Evolutionary conservation across 1,139 yeast species (phyloP).

Genomic region (Blastobotrys buckinghamii): DNA sequence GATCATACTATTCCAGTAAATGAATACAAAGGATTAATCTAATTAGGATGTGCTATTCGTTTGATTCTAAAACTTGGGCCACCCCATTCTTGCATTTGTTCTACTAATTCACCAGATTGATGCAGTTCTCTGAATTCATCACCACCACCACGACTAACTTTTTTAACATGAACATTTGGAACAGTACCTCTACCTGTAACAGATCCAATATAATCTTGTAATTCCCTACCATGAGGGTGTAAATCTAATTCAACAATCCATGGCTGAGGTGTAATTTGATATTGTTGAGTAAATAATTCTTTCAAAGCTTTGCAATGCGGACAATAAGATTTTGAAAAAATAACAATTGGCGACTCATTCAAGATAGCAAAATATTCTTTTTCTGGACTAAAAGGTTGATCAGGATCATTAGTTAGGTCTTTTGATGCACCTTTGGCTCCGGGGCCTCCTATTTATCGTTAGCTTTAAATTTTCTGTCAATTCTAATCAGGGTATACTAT

Average conservation of each 20-base stretch:
- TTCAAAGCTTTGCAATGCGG: conserved; percentile 74
- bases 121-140: conserved; percentile 73
- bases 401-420: conserved; percentile 30
- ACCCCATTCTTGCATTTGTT: conserved; percentile 58
- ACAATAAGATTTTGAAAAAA: conserved; percentile 43
- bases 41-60: conserved; percentile 39
- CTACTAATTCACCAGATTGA: conserved; percentile 45
- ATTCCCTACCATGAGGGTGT: conserved; percentile 61
- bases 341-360: conserved; percentile 50
- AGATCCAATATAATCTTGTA: conserved; percentile 71
- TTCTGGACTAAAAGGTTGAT: conserved; percentile 49
- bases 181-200: conserved; percentile 88
- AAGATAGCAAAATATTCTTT: conserved; percentile 56
- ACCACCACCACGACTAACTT: conserved; percentile 85
- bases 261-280: conserved; percentile 67
- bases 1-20: too few relatives aligned
- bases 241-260: conserved; percentile 74
- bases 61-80: conserved; percentile 47
- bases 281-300: conserved; percentile 54
- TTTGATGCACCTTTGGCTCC: conserved; percentile 12
- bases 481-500: not conserved
- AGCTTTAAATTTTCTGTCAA: not conserved
- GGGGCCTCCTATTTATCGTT: conserved; percentile 5
- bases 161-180: conserved; percentile 83
- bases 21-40: too few relatives aligned